Evolutionary conservation across 2,329 filamentous ascomycete genomes (phyloP).

Genomic region (Epicoccum nigrum): DNA sequence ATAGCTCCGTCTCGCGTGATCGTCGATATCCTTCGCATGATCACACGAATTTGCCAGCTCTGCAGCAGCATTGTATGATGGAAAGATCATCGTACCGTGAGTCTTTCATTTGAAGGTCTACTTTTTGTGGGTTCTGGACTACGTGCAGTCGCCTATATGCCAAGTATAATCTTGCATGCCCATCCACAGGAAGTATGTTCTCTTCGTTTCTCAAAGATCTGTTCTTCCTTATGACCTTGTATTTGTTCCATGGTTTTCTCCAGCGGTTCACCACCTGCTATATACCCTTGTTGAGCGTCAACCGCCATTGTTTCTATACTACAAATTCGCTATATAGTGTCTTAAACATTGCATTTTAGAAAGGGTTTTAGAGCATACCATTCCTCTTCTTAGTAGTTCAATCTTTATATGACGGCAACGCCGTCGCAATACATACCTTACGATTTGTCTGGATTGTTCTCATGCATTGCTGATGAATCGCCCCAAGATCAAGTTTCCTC

Average conservation of each 20-base stretch:
- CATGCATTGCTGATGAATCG: too few relatives aligned
- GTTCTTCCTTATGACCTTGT: neutral
- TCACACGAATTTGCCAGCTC: constrained; percentile 11
- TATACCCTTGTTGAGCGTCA: constrained; percentile 15
- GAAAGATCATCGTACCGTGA: constrained; percentile 24
- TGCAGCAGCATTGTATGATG: constrained; percentile 4
- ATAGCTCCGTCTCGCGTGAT: neutral
- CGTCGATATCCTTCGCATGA: constrained; percentile 19
- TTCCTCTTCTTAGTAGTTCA: neutral
- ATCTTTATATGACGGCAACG: neutral
- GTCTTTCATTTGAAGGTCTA: constrained; percentile 22
- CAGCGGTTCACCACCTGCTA: constrained; percentile 3
- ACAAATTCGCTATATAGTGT: neutral
- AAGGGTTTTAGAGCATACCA: too few relatives aligned
- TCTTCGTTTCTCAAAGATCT: neutral
- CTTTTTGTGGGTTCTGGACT: too few relatives aligned
- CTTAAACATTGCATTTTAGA: constrained; percentile 6
- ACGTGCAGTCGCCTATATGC: too few relatives aligned
- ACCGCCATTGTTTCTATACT: neutral
- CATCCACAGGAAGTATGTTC: too few relatives aligned
- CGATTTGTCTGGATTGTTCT: too few relatives aligned
- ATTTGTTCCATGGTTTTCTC: neutral
- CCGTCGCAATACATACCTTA: too few relatives aligned
- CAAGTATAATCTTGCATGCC: too few relatives aligned
- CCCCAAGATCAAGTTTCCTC: too few relatives aligned